Base-by-base conservation (phyloP, 768 basidiomycete genomes). In the Lanmaoa pseudosensibilis region DNA sequence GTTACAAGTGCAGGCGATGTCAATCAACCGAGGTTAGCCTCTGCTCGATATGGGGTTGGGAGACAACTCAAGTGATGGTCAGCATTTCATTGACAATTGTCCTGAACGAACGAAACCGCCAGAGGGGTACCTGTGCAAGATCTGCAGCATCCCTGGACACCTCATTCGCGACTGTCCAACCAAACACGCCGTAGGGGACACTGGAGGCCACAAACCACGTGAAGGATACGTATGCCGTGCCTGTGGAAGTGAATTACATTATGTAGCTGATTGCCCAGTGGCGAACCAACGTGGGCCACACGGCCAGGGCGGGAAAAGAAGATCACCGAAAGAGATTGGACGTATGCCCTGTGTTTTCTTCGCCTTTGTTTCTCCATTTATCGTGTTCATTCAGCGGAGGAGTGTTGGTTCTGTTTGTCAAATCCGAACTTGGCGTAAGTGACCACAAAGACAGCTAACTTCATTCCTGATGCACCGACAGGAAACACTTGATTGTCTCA, bases 331-430 rank as follows among this genome's bases (percentile, higher is more conserved):
- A 73, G 92, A 94, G 69, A 92, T 95, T 52, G 83, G 78, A 55
- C 89, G 92, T 93, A 66, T 64, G 88, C 77, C n/a, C 9, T n/a
- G n/a, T 48, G 33, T 50, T 32, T 8, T 41, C 16, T n/a, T 61
- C 5, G 3, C 13, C 15, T 41, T 15, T 38, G 18, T 37, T 13
- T 39, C 39, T 7, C 19, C 30, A 33, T 55, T 61, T 9, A 66
- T 39, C 21, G 10, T 30, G 46, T 32, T 54, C 55, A 27, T 60
- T 46, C 67, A 92, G 92, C 93, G 62, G 90, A 90, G 54, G 91
- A 94, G 70, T 98, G 96, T 73, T 98, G 96, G 96, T 98, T 99
- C 76, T 99, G 97, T 71, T 73, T 99, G 51, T 95, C 93, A 40
- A 98, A 98, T 68, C 95, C 96, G 1, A 87, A 84, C 62, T 78